These are phyloP conservation scores for Fagus sylvatica DNA, from an alignment of 306 rosid genomes.

Conservation along the genomic window DNA sequence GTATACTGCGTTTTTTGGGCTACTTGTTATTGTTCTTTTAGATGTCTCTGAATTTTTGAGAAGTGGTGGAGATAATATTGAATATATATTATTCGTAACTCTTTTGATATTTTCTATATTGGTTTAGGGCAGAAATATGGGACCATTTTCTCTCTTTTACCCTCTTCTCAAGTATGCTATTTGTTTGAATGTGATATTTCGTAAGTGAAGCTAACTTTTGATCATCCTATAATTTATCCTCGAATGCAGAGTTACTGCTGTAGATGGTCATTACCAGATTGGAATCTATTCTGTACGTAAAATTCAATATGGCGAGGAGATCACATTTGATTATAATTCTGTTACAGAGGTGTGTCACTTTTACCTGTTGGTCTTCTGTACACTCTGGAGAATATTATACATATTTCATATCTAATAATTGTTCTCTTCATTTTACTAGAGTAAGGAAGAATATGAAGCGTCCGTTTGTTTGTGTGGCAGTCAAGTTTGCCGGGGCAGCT, in stretches of 20 bases:
- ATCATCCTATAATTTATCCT: constrained; percentile 1
- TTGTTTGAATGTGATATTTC: background rate
- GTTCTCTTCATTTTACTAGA: constrained; percentile 45
- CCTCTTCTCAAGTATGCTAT: background rate
- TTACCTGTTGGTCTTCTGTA: constrained; percentile 16
- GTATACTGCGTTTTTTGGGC: too few relatives aligned
- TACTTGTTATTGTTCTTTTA: too few relatives aligned
- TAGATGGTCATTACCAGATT: constrained; percentile 92
- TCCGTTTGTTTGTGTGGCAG: constrained; percentile 99
- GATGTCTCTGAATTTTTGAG: background rate
- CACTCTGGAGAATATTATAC: background rate
- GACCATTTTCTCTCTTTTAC: background rate
- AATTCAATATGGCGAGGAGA: constrained; percentile 90
- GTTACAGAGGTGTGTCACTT: constrained; percentile 87
- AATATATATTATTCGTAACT: background rate
- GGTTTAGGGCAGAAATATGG: background rate
- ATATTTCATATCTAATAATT: constrained; percentile 16
- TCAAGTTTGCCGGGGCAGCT: constrained; percentile 98
- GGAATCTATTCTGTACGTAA: constrained; percentile 87
- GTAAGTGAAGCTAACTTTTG: background rate
- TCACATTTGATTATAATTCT: constrained; percentile 95
- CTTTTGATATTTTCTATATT: background rate
- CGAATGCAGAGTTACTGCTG: constrained; percentile 87
- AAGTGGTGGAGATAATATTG: background rate
- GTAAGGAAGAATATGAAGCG: constrained; percentile 98